A percentile compares a stretch with the other conserved stretches of the same genome.
These are phyloP conservation scores for Fusarium incarnatum DNA, from an alignment of 2,329 filamentous ascomycete genomes.

Conservation along the genomic window DNA sequence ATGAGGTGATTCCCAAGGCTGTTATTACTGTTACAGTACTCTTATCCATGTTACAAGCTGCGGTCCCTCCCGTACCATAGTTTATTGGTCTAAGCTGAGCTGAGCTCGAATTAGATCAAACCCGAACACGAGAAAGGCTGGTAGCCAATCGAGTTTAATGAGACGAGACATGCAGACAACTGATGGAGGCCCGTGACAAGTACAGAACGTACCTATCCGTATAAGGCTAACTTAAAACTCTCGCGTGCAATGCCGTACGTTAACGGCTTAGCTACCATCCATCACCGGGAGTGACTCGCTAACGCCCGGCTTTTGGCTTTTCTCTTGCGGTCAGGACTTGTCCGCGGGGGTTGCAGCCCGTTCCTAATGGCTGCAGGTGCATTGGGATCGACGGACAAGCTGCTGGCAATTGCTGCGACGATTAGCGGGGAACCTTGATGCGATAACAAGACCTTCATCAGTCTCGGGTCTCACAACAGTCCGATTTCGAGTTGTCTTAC, in stretches of 20 bases:
- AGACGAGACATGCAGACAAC: conserved; percentile 28
- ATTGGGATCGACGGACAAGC: not conserved
- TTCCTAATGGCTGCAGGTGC: conserved; percentile 1
- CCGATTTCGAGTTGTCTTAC: not conserved
- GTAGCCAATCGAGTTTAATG: conserved; percentile 36
- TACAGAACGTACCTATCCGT: not conserved
- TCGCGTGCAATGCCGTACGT: not conserved
- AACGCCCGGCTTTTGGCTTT: not conserved
- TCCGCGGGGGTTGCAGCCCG: not conserved
- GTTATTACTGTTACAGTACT: not conserved
- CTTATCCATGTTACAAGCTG: conserved; percentile 16
- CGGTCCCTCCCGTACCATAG: conserved; percentile 30
- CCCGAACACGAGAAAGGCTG: conserved; percentile 37
- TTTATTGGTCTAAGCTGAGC: conserved; percentile 25
- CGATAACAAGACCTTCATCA: not conserved
- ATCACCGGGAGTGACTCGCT: conserved; percentile 3
- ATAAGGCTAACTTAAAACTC: conserved; percentile 2
- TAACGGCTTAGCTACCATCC: conserved; percentile 16
- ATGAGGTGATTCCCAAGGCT: not conserved
- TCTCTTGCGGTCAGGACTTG: conserved; percentile 28
- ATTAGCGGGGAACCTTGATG: not conserved
- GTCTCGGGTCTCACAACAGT: not conserved
- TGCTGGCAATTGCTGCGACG: not conserved
- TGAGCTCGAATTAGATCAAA: conserved; percentile 15
- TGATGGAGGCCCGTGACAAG: conserved; percentile 27